phyloP scores from a whole-genome alignment of 768 basidiomycete genomes.

The Chalciporus chontae region DNA sequence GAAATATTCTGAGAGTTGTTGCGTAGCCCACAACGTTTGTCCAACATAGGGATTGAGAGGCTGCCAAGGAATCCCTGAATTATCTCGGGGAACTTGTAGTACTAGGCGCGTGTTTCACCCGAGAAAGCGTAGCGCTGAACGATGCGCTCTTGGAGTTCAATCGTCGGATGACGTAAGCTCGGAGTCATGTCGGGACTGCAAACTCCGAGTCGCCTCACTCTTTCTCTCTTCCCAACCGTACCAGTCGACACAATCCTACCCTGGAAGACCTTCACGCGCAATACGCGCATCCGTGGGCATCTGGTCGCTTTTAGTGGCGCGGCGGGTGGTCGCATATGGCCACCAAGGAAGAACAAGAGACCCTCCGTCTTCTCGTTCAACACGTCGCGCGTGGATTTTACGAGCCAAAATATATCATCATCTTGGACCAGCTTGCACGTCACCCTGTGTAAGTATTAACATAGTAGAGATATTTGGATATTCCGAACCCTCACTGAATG shows the following conservation, averaged over 20 bases:
- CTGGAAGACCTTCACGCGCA: slow-evolving; percentile 6
- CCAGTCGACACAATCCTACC: slow-evolving; percentile 5
- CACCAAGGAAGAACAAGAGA: slow-evolving; percentile 78
- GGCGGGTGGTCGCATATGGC: slow-evolving; percentile 40
- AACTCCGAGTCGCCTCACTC: not conserved
- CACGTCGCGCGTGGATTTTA: slow-evolving; percentile 94
- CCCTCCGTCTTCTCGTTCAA: slow-evolving; percentile 83
- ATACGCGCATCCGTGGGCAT: slow-evolving; percentile 4
- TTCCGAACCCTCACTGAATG: slow-evolving; percentile 19
- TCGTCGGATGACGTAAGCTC: slow-evolving; percentile 2
- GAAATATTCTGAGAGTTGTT: no score
- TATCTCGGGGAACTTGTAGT: no score
- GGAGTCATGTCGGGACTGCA: not conserved
- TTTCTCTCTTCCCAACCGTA: not conserved
- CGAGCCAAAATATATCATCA: slow-evolving; percentile 85
- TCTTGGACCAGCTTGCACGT: slow-evolving; percentile 90
- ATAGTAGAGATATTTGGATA: slow-evolving; percentile 21
- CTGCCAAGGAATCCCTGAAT: no score
- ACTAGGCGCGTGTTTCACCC: no score
- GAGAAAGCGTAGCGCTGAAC: no score
- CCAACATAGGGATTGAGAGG: no score
- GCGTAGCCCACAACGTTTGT: no score
- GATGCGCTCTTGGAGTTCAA: no score
- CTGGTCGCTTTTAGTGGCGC: slow-evolving; percentile 4
- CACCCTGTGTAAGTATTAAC: slow-evolving; percentile 86